Evolutionary conservation across 352 stramenopile genomes (phyloP), one percentile per base, ranked within the genome.

Genomic region (Globisporangium echinulatum): DNA sequence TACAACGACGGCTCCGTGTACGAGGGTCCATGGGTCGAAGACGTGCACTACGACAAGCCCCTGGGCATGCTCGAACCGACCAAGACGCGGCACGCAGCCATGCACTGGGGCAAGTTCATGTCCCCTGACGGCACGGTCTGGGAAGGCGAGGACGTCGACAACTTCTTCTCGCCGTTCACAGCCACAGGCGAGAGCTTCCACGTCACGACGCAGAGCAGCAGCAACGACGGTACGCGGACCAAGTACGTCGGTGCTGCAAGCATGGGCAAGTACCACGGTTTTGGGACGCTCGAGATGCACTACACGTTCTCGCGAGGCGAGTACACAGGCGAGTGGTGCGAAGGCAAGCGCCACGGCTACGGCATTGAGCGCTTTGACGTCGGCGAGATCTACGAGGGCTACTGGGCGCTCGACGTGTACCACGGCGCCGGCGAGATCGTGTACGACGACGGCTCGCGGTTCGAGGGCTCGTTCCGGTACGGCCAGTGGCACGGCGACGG

Each of bases 281-380:
- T 90, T 37, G 84, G 84, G 1, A 87, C 71, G 19, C 62, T 90
- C n/a, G 61, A 79, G 8, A 81, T 93, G 55, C 55, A 75, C n/a
- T 72, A 76, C 58, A 63, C 67, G 7, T 83, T 87, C 42, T 64
- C 77, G n/a, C 74, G 70, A 19, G 84, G 84, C 8, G 79, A 93
- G 50, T 93, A 90, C 56, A 73, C 90, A 2, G 89, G 89, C 7
- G 81, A 93, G 60, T 97, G 86, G 85, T 79, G 73, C 38, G 79
- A 90, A 37, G 87, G 89, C 10, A 70, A 88, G 43, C 78, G 84
- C 1, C 76, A 92, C 37, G 84, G 84, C 13, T 93, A 92, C 64
- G 84, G 84, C 36, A 88, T 93, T 49, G 84, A 93, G 54, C 73
- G 77, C n/a, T 78, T 87, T 40, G 82, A 92, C 39, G 73, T 67